Conservation (phyloP, 257 asterid species). For the Petunia secreta region DNA sequence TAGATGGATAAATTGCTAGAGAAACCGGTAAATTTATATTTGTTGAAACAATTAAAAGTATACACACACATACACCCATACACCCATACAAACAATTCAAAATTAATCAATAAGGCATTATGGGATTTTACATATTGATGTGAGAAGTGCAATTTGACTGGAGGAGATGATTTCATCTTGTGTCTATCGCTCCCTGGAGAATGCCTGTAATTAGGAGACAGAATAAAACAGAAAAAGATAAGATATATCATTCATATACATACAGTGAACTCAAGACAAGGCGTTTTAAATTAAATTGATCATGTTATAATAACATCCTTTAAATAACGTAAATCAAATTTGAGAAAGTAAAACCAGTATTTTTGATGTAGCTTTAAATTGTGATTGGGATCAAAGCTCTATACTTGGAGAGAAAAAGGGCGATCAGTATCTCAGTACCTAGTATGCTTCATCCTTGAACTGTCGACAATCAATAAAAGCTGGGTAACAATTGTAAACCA, state of each 20-base stretch:
- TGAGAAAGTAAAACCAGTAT: background rate
- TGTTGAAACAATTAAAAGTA: background rate
- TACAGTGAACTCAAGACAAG: too few species aligned
- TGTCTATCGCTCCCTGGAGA: constrained; percentile 7
- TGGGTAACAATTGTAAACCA: background rate
- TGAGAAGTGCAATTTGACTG: constrained; percentile 40
- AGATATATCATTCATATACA: background rate
- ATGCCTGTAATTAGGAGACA: constrained; percentile 29
- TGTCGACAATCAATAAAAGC: background rate
- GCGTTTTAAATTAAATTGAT: background rate
- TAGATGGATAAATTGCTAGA: too few species aligned
- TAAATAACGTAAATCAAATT: background rate
- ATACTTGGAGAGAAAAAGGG: too few species aligned
- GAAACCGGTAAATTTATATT: too few species aligned
- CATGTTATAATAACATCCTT: background rate
- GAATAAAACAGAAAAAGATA: too few species aligned
- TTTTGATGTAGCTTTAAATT: background rate
- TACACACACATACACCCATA: background rate
- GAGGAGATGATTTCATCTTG: constrained; percentile 29
- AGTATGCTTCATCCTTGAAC: background rate
- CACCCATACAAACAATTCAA: too few species aligned
- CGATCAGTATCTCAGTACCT: background rate
- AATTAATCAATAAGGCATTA: background rate
- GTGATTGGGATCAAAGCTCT: background rate
- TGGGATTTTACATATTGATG: constrained; percentile 36